Conservation (phyloP, 177 flowering plant species). For the Telopea speciosissima region DNA sequence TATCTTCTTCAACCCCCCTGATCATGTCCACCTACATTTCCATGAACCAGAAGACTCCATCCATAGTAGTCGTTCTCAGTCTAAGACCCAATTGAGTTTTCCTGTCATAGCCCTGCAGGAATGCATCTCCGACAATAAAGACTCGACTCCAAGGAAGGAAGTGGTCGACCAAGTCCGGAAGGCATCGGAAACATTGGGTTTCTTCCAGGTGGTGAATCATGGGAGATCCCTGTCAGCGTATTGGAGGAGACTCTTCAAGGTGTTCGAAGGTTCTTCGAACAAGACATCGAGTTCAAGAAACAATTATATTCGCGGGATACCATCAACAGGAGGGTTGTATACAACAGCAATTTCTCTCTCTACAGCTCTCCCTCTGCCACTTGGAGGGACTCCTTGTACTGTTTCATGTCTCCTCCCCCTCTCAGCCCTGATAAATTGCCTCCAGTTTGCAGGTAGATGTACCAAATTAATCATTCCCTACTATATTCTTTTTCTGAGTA, state of each 20-base stretch:
- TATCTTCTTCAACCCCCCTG: not conserved
- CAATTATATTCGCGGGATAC: not conserved
- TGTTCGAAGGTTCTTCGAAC: constrained; percentile 5
- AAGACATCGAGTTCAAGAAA: constrained; percentile 12
- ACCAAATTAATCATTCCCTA: not conserved
- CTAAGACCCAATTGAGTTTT: not conserved
- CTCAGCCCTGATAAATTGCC: constrained; percentile 5
- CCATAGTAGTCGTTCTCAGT: too few relatives aligned
- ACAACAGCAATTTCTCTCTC: constrained; percentile 10
- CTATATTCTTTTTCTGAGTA: too few relatives aligned
- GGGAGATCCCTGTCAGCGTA: constrained; percentile 5
- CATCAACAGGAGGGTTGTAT: not conserved
- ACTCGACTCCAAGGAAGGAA: not conserved
- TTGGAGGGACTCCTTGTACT: constrained; percentile 14
- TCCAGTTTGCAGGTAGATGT: constrained; percentile 11
- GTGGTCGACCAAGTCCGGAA: not conserved
- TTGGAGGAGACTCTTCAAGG: constrained; percentile 10
- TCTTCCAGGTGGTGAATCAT: constrained; percentile 17
- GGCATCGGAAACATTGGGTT: constrained; percentile 16
- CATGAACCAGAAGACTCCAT: not conserved
- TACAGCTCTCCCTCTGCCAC: constrained; percentile 3
- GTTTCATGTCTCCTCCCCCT: not conserved
- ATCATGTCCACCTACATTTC: not conserved
- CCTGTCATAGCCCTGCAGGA: constrained; percentile 7
- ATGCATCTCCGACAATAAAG: not conserved